Conservation (phyloP, 176 grass and related monocot genomes). For the Phyllostachys edulis region DNA sequence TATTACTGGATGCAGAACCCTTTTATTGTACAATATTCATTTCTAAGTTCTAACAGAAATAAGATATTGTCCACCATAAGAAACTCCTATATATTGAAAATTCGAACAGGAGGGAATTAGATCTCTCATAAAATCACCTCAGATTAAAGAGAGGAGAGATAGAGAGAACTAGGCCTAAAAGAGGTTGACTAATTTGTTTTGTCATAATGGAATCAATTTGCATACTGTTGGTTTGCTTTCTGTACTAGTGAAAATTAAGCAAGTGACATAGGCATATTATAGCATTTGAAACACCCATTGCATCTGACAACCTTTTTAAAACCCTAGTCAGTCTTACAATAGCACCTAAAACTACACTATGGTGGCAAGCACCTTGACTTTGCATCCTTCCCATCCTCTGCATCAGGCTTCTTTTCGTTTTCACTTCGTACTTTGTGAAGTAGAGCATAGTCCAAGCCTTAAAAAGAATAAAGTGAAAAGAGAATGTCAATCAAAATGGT, state of each 20-base stretch:
- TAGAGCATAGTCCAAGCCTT: slow-evolving; percentile 98
- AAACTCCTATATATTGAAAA: no score
- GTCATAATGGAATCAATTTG: not conserved
- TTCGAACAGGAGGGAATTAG: no score
- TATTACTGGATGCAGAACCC: no score
- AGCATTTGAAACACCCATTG: not conserved
- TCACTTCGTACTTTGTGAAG: slow-evolving; percentile 98
- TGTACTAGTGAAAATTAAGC: not conserved
- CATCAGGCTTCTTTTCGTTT: slow-evolving; percentile 98
- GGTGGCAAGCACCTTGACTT: slow-evolving; percentile 58
- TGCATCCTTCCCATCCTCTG: slow-evolving; percentile 64
- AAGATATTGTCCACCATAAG: no score
- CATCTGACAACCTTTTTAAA: not conserved
- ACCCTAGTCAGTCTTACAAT: not conserved
- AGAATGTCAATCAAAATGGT: slow-evolving; percentile 13
- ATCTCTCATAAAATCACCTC: no score
- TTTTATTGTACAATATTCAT: no score
- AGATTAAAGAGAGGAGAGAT: no score
- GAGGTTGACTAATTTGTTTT: not conserved
- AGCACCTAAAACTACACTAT: not conserved
- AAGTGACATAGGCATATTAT: not conserved
- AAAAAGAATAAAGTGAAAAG: slow-evolving; percentile 37
- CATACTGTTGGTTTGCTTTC: not conserved
- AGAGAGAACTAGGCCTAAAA: no score
- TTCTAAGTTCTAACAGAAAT: no score